Conservation (phyloP, 2,329 filamentous ascomycete genomes). For the Pezicula carpinea region DNA sequence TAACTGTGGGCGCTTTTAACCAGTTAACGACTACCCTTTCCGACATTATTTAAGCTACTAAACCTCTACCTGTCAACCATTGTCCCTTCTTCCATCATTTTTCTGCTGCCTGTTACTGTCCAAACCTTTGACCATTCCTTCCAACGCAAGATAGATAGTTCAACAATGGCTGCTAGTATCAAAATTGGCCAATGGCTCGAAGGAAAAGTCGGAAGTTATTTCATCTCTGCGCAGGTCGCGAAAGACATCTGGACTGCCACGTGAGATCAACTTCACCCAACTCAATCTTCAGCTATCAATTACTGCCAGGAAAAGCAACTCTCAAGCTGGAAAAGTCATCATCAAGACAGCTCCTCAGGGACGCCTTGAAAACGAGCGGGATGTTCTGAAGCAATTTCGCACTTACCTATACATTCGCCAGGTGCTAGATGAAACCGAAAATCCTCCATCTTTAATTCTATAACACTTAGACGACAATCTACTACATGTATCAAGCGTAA, state of each 20-base stretch:
- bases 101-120: slow-evolving; percentile 10
- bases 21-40: too few relatives aligned
- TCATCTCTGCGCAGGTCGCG: slow-evolving; percentile 14
- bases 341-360: slow-evolving; percentile 17
- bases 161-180: slow-evolving; percentile 16
- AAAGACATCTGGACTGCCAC: slow-evolving; percentile 20
- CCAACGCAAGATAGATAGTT: slow-evolving; percentile 9
- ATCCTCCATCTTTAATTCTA: slow-evolving; percentile 19
- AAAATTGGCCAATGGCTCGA: slow-evolving; percentile 18
- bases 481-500: slow-evolving; percentile 15
- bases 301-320: slow-evolving; percentile 15
- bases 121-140: slow-evolving; percentile 11
- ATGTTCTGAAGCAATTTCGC: slow-evolving; percentile 19
- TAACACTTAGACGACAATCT: slow-evolving; percentile 19
- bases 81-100: slow-evolving; percentile 8
- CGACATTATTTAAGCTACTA: too few relatives aligned
- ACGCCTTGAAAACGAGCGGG: slow-evolving; percentile 20
- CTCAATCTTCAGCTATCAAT: slow-evolving; percentile 14
- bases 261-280: slow-evolving; percentile 15
- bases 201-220: slow-evolving; percentile 19
- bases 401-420: slow-evolving; percentile 15
- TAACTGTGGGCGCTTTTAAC: too few relatives aligned
- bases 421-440: slow-evolving; percentile 20
- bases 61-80: too few relatives aligned
- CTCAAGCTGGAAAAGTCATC: slow-evolving; percentile 17